These are phyloP conservation scores for Solanum neorickii DNA, from an alignment of 257 asterid species.

Conservation along the genomic window DNA sequence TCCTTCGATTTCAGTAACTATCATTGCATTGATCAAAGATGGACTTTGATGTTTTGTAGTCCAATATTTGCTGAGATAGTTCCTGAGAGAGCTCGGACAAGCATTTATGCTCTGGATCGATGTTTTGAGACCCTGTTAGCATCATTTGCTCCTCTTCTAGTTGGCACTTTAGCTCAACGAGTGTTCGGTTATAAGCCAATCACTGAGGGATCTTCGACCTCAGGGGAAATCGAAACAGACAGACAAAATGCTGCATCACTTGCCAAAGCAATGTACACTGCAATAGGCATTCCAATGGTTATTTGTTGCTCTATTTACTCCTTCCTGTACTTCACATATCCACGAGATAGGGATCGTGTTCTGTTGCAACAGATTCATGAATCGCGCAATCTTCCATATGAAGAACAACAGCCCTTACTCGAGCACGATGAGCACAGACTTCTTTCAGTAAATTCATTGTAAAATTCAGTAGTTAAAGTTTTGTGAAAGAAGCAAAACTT, in stretches of 20 bases:
- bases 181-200: slow-evolving; percentile 56
- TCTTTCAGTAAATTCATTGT: slow-evolving; percentile 7
- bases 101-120: slow-evolving; percentile 6
- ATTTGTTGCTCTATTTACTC: slow-evolving; percentile 27
- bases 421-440: slow-evolving; percentile 40
- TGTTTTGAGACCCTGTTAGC: slow-evolving; percentile 52
- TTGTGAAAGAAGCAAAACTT: neutral
- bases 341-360: neutral
- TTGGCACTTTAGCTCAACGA: slow-evolving; percentile 57
- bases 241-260: slow-evolving; percentile 73
- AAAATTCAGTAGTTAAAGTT: too few relatives aligned
- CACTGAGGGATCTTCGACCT: neutral
- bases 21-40: too few relatives aligned
- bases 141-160: slow-evolving; percentile 77
- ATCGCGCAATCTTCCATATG: neutral
- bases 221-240: slow-evolving; percentile 1
- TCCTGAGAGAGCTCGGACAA: neutral
- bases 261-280: slow-evolving; percentile 77
- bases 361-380: neutral
- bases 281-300: slow-evolving; percentile 68
- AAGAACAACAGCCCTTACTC: slow-evolving; percentile 3
- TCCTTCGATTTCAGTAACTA: neutral
- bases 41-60: slow-evolving; percentile 10
- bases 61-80: slow-evolving; percentile 12
- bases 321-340: neutral